phyloP scores from a whole-genome alignment of 805 yeast genomes.

The Candida gorgasii region DNA sequence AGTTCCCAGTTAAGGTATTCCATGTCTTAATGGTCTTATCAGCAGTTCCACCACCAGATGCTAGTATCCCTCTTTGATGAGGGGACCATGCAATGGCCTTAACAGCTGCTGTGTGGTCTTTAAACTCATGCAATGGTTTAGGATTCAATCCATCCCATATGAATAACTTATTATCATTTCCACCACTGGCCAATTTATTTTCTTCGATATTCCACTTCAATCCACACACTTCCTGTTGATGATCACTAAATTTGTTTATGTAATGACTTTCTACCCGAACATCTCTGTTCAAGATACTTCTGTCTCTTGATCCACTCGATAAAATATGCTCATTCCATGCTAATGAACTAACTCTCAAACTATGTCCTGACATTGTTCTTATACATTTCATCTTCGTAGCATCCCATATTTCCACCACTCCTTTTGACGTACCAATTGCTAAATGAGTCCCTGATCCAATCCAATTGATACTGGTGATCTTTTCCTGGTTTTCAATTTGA shows the following conservation, averaged over 20 bases:
- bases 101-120: conserved; percentile 91
- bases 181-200: conserved; percentile 91
- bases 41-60: conserved; percentile 97
- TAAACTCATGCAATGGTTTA: conserved; percentile 69
- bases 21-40: conserved; percentile 88
- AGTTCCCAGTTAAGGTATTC: conserved; percentile 81
- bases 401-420: conserved; percentile 94
- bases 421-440: conserved; percentile 87
- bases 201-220: conserved; percentile 90
- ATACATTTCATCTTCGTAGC: conserved; percentile 78
- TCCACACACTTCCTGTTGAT: conserved; percentile 96
- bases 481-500: conserved; percentile 62
- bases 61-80: conserved; percentile 89
- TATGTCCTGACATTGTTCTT: conserved; percentile 91
- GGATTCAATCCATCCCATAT: conserved; percentile 83
- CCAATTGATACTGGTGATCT: conserved; percentile 86
- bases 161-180: conserved; percentile 83
- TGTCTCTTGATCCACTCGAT: conserved; percentile 84
- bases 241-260: conserved; percentile 68
- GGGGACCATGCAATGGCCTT: conserved; percentile 98
- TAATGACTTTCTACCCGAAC: conserved; percentile 85
- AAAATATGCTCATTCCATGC: conserved; percentile 94
- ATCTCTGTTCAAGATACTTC: conserved; percentile 83
- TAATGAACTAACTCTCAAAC: conserved; percentile 77
- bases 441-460: conserved; percentile 91